Percentiles rank a stretch among this genome's conserved stretches.
These are phyloP conservation scores for Haplographium delicatum DNA, from an alignment of 495 filamentous ascomycete species.

Conservation along the genomic window DNA sequence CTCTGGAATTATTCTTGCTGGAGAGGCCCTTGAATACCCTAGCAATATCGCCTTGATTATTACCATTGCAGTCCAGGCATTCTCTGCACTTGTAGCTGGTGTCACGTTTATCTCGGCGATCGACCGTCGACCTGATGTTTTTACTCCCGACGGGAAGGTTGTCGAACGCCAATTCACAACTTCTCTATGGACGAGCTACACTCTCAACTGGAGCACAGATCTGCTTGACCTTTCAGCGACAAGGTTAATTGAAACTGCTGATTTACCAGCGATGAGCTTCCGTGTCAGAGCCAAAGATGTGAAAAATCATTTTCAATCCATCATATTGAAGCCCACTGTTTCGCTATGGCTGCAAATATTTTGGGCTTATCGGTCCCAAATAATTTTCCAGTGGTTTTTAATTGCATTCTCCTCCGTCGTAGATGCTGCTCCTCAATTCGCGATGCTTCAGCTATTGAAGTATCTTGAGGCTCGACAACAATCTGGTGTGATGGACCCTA, in stretches of 20 bases:
- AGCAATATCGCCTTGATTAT: background rate
- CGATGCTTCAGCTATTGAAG: constrained; percentile 14
- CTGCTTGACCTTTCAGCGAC: constrained; percentile 50
- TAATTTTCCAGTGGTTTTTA: constrained; percentile 15
- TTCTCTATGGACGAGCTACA: constrained; percentile 47
- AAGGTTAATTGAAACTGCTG: constrained; percentile 50
- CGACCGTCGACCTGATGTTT: constrained; percentile 66
- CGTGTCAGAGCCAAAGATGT: constrained; percentile 41
- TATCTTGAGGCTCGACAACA: constrained; percentile 15
- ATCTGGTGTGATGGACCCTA: constrained; percentile 5
- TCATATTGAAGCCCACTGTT: constrained; percentile 4
- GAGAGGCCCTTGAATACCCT: background rate
- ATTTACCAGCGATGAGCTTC: constrained; percentile 53
- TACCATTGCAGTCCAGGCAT: background rate
- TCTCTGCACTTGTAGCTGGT: background rate
- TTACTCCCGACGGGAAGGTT: constrained; percentile 40
- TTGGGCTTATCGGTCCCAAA: constrained; percentile 3
- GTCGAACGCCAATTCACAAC: constrained; percentile 59
- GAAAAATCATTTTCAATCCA: constrained; percentile 14
- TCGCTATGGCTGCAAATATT: constrained; percentile 23
- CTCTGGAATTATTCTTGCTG: background rate
- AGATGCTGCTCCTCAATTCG: constrained; percentile 15
- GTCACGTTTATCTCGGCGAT: constrained; percentile 30
- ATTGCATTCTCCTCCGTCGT: constrained; percentile 5
- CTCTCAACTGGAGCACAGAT: constrained; percentile 53